Conservation (phyloP, 1,284 basidiomycete species). For the Leucoagaricus sp. region DNA sequence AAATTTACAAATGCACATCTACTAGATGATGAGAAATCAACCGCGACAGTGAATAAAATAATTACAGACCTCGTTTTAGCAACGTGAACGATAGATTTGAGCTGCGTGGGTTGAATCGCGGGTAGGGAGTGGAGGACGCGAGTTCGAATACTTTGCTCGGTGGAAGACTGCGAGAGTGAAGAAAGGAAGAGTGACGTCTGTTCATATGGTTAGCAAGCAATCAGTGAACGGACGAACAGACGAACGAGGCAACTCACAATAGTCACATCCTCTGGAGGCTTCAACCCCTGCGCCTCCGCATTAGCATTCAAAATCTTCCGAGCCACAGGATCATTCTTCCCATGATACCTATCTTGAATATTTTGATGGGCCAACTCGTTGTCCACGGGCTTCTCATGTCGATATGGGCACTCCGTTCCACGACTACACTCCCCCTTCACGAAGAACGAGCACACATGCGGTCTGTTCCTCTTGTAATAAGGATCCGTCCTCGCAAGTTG, state of each 20-base stretch:
- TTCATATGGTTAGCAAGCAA: conserved; percentile 14
- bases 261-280: conserved; percentile 84
- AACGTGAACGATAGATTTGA: conserved; percentile 88
- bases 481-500: conserved; percentile 92
- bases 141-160: conserved; percentile 80
- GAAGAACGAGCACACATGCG: conserved; percentile 95
- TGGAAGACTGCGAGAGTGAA: conserved; percentile 73
- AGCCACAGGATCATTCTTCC: conserved; percentile 88
- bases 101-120: conserved; percentile 61
- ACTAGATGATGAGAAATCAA: conserved; percentile 10
- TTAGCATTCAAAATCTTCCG: conserved; percentile 79
- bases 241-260: conserved; percentile 62
- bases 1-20: conserved; percentile 98
- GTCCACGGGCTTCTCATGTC: conserved; percentile 88
- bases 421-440: conserved; percentile 94
- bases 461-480: conserved; percentile 95
- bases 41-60: neutral
- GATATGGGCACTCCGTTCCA: conserved; percentile 91
- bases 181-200: conserved; percentile 94
- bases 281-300: conserved; percentile 79
- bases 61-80: conserved; percentile 65
- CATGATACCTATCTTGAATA: conserved; percentile 91
- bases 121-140: conserved; percentile 75
- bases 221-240: neutral
- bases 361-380: conserved; percentile 89